Percentiles rank a stretch among this genome's conserved stretches.
These are phyloP conservation scores for Mycena belliarum DNA, from an alignment of 768 basidiomycete genomes.

Conservation along the genomic window DNA sequence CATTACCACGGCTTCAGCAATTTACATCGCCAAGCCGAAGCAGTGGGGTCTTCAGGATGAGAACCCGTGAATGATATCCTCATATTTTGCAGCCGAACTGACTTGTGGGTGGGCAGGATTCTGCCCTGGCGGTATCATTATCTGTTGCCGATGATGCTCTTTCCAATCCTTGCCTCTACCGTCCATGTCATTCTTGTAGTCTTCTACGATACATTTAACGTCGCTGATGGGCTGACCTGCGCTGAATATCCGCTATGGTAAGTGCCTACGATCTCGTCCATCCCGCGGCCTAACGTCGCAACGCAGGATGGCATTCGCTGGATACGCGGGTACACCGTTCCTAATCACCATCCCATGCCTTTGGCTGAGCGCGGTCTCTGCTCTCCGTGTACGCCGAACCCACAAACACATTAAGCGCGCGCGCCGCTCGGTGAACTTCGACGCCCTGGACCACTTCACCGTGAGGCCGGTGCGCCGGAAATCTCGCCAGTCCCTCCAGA, in stretches of 20 bases:
- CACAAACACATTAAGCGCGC: conserved; percentile 20
- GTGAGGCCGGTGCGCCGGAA: not conserved
- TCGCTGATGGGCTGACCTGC: conserved; percentile 11
- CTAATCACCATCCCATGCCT: conserved; percentile 16
- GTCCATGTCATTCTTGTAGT: conserved; percentile 17
- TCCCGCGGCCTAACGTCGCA: not conserved
- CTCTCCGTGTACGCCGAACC: conserved; percentile 6
- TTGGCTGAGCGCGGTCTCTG: conserved; percentile 6
- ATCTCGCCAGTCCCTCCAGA: not conserved
- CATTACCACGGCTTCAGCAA: conserved; percentile 15
- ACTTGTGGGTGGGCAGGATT: not conserved
- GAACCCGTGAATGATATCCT: not conserved
- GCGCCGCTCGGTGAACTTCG: conserved; percentile 15
- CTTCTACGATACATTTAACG: conserved; percentile 13
- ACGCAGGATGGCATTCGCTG: conserved; percentile 12
- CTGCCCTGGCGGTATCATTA: conserved; percentile 16
- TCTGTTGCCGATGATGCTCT: conserved; percentile 16
- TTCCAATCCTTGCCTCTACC: conserved; percentile 16
- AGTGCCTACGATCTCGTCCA: not conserved
- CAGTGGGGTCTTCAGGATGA: conserved; percentile 10
- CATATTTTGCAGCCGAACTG: not conserved
- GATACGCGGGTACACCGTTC: conserved; percentile 15
- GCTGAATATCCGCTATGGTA: conserved; percentile 14
- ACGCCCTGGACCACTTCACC: conserved; percentile 11
- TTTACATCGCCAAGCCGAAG: conserved; percentile 18